Evolutionary conservation across 768 basidiomycete genomes (phyloP).

Genomic region (Mrakia frigida): DNA sequence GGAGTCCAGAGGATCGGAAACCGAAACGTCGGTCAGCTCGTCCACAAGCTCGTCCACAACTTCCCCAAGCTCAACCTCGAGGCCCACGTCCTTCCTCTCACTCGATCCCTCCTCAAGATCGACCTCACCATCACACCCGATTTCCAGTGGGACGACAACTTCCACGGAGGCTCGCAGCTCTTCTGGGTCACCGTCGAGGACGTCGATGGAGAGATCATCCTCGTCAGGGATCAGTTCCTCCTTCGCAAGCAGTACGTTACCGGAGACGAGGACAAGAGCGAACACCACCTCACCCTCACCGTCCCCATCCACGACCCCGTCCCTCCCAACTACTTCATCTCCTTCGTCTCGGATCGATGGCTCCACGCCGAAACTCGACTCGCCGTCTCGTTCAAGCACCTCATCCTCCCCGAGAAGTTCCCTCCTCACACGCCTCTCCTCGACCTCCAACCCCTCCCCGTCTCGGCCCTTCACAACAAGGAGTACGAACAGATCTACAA

Average conservation of each 20-base stretch:
- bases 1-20: conserved; percentile 58
- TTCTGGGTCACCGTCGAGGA: conserved; percentile 95
- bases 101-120: conserved; percentile 81
- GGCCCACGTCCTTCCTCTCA: conserved; percentile 95
- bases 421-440: conserved; percentile 86
- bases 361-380: conserved; percentile 88
- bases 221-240: conserved; percentile 90
- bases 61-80: conserved; percentile 93
- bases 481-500: conserved; percentile 85
- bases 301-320: conserved; percentile 96
- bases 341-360: conserved; percentile 91
- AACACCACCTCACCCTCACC: conserved; percentile 83
- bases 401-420: conserved; percentile 95
- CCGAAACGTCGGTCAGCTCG: conserved; percentile 75
- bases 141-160: conserved; percentile 95
- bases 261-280: conserved; percentile 59
- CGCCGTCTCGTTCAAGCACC: conserved; percentile 94
- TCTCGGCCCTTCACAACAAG: conserved; percentile 86
- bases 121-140: conserved; percentile 95
- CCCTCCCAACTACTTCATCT: conserved; percentile 97
- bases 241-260: conserved; percentile 80
- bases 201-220: conserved; percentile 91
- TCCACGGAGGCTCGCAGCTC: conserved; percentile 79
- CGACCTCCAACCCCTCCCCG: conserved; percentile 82
- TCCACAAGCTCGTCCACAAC: conserved; percentile 87